Evolutionary conservation across 345 rosid genomes (phyloP).

Genomic region (Erodium maritimum): DNA sequence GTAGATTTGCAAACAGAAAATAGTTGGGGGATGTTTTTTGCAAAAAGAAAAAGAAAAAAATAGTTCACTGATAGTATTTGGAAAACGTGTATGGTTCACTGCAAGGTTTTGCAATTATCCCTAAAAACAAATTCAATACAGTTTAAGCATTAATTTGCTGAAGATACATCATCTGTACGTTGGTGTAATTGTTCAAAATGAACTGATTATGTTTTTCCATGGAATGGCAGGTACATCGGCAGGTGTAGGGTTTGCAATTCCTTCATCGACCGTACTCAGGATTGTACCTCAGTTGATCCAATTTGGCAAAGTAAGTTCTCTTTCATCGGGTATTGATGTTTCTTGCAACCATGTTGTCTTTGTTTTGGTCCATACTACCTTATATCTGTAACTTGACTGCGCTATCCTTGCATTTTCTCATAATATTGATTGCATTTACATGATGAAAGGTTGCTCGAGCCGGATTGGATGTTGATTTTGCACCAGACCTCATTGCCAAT

Average conservation of each 20-base stretch:
- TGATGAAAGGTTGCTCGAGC: slow-evolving; percentile 72
- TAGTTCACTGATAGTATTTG: too few relatives aligned
- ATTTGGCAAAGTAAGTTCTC: slow-evolving; percentile 61
- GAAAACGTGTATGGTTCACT: too few relatives aligned
- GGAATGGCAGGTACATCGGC: slow-evolving; percentile 70
- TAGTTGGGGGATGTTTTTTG: too few relatives aligned
- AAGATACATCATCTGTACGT: neutral
- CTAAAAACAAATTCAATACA: too few relatives aligned
- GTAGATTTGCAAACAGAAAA: too few relatives aligned
- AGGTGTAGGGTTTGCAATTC: slow-evolving; percentile 96
- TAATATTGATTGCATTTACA: neutral
- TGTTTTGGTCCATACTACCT: neutral
- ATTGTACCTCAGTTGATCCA: slow-evolving; percentile 85
- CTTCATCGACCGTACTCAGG: slow-evolving; percentile 75
- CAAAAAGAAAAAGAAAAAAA: too few relatives aligned
- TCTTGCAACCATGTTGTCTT: neutral
- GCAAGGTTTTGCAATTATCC: too few relatives aligned
- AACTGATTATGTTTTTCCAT: slow-evolving; percentile 5
- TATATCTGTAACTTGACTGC: neutral
- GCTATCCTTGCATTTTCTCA: neutral
- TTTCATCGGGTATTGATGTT: neutral
- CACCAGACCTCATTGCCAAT: slow-evolving; percentile 74
- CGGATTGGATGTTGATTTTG: slow-evolving; percentile 72
- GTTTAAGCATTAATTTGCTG: neutral
- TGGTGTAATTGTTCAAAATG: neutral